Conservation (phyloP, 768 basidiomycete species). For the Serendipita sp. region DNA sequence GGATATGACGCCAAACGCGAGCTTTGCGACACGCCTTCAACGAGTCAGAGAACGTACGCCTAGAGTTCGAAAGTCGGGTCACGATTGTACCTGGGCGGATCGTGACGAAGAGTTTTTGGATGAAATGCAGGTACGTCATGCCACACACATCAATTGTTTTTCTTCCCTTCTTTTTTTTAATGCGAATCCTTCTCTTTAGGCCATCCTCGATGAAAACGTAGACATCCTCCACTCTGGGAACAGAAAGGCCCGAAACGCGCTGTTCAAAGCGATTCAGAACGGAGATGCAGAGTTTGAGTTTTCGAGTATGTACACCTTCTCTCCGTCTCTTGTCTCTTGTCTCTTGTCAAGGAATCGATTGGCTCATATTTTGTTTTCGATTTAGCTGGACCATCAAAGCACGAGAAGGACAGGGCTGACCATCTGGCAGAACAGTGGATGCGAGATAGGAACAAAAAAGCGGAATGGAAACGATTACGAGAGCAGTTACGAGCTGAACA, state of each 20-base stretch:
- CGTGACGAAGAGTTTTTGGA: conserved; percentile 42
- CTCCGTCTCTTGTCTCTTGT: conserved; percentile 15
- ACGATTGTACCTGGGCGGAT: conserved; percentile 26
- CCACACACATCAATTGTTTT: not conserved
- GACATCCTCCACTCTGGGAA: conserved; percentile 29
- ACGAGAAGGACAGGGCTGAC: conserved; percentile 29
- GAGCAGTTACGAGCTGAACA: conserved; percentile 33
- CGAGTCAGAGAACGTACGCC: not conserved
- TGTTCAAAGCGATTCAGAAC: conserved; percentile 44
- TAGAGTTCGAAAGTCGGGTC: conserved; percentile 19
- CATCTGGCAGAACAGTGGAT: conserved; percentile 58
- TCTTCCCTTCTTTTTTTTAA: no score
- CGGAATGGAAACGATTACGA: conserved; percentile 50
- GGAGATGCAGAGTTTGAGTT: conserved; percentile 23
- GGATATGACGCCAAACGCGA: conserved; percentile 19
- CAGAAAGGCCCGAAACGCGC: conserved; percentile 33
- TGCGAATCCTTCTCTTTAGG: conserved; percentile 22
- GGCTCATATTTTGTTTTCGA: conserved; percentile 18
- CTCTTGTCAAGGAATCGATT: conserved; percentile 15
- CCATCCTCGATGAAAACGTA: conserved; percentile 41
- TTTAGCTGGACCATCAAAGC: conserved; percentile 29
- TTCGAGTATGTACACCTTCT: conserved; percentile 8
- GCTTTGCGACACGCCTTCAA: not conserved
- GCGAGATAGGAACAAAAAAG: conserved; percentile 70
- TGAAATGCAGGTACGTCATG: conserved; percentile 32